Evolutionary conservation across 257 asterid genomes (phyloP).

Genomic region (Solanum chaucha): DNA sequence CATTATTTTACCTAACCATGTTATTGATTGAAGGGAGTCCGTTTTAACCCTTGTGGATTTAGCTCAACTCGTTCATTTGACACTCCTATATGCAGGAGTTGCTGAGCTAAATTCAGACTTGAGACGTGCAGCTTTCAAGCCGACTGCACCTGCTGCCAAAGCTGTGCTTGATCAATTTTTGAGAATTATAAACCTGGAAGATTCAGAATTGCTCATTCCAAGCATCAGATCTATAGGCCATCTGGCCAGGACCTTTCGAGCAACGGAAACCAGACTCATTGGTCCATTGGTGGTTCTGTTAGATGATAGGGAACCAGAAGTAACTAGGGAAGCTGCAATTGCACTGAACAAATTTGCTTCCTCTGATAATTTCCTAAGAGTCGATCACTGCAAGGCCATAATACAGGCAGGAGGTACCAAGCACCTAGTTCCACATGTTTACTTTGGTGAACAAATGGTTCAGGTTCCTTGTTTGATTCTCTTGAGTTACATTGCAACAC

Average conservation of each 20-base stretch:
- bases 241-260: slow-evolving; percentile 15
- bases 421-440: slow-evolving; percentile 1
- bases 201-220: slow-evolving; percentile 3
- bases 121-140: slow-evolving; percentile 10
- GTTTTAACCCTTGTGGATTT: background rate
- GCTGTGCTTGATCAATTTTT: slow-evolving; percentile 13
- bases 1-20: background rate
- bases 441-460: slow-evolving; percentile 7
- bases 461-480: slow-evolving; percentile 2
- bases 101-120: slow-evolving; percentile 12
- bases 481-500: slow-evolving; percentile 4
- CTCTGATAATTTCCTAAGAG: background rate
- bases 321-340: slow-evolving; percentile 2
- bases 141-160: slow-evolving; percentile 11
- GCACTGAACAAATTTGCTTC: slow-evolving; percentile 5
- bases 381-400: slow-evolving; percentile 8
- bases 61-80: background rate
- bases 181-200: slow-evolving; percentile 4
- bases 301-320: slow-evolving; percentile 7
- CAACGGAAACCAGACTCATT: slow-evolving; percentile 12
- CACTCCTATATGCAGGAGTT: background rate
- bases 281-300: background rate
- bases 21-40: background rate
- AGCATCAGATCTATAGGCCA: slow-evolving; percentile 5
- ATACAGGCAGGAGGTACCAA: slow-evolving; percentile 6